Evolutionary conservation across 2,329 filamentous ascomycete species (phyloP), one percentile per base, ranked within the genome.

Genomic region (Cercospora beticola): DNA sequence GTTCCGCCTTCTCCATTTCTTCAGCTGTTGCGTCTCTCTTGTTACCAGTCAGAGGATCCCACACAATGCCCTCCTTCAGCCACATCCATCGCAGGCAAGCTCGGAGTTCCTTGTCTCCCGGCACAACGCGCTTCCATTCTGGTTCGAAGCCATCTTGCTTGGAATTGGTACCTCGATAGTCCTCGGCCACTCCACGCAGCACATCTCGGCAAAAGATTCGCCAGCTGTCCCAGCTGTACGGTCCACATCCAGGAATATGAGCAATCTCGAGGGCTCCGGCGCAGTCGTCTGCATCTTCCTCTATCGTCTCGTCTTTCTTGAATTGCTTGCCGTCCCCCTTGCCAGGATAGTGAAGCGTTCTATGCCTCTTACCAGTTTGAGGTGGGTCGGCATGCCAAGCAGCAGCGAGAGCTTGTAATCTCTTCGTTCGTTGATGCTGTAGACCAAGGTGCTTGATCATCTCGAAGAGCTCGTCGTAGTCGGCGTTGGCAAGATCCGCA

Each of bases 81-180:
- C 94, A 97, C 88, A 93, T 92, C 93, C 94, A 97, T 46, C 90
- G 86, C 75, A 97, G 80, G 80, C 89, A 97, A 0, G 92, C 93
- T 54, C 92, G 86, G n/a, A 97, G 82, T 79, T 97, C 94, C 80
- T 97, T 97, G 79, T 97, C 94, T 54, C 85, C 82, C 0, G 94
- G 93, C 60, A 91, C 77, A 0, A 97, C 93, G 3, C 92, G 86
- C 86, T 93, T 95, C 94, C 94, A 97, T 79, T 97, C 94, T 0
- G 93, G 92, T 74, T 93, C 89, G 76, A 94, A 93, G 14, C 30
- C 66, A 31, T 77, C 76, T 14, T 62, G 79, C 69, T 75, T 81
- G 72, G 74, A 81, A 71, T 72, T 86, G 77, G 74, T 82, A 1
- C 90, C 91, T 74, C 88, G 89, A 87, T 90, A 92, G 71, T 89